Conservation (phyloP, 2,329 filamentous ascomycete species). For the Epichloe scottii region DNA sequence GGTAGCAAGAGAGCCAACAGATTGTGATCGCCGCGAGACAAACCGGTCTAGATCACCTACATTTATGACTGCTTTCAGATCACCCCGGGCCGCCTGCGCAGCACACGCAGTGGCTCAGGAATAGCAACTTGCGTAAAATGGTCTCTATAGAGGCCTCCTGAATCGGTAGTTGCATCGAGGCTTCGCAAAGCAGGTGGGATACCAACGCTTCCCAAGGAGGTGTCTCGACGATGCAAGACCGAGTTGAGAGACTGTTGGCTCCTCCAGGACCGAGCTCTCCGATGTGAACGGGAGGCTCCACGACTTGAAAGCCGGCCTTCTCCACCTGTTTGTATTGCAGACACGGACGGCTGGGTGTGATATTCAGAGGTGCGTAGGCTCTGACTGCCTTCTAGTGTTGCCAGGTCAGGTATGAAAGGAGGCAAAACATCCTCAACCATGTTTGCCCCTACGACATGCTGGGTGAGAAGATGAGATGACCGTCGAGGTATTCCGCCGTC, state of each 20-base stretch:
- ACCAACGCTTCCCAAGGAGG: slow-evolving; percentile 47
- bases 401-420: slow-evolving; percentile 34
- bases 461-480: slow-evolving; percentile 43
- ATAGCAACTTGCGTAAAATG: slow-evolving; percentile 25
- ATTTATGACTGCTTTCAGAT: slow-evolving; percentile 56
- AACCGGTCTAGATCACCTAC: slow-evolving; percentile 46
- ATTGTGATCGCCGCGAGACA: slow-evolving; percentile 39
- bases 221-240: slow-evolving; percentile 40
- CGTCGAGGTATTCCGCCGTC: slow-evolving; percentile 35
- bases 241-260: slow-evolving; percentile 39
- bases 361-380: slow-evolving; percentile 21
- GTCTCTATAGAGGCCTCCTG: slow-evolving; percentile 36
- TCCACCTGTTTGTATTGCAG: slow-evolving; percentile 12
- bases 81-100: slow-evolving; percentile 65
- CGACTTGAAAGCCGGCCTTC: slow-evolving; percentile 17
- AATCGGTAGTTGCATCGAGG: slow-evolving; percentile 47
- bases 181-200: slow-evolving; percentile 41
- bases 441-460: slow-evolving; percentile 27
- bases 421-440: slow-evolving; percentile 29
- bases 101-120: slow-evolving; percentile 44
- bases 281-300: slow-evolving; percentile 24
- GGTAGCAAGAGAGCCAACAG: slow-evolving; percentile 45
- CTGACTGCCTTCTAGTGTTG: slow-evolving; percentile 22
- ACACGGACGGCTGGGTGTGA: slow-evolving; percentile 19
- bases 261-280: slow-evolving; percentile 33